These are phyloP conservation scores for Trypanosoma caninum DNA, from an alignment of 208 protist species.

Conservation along the genomic window DNA sequence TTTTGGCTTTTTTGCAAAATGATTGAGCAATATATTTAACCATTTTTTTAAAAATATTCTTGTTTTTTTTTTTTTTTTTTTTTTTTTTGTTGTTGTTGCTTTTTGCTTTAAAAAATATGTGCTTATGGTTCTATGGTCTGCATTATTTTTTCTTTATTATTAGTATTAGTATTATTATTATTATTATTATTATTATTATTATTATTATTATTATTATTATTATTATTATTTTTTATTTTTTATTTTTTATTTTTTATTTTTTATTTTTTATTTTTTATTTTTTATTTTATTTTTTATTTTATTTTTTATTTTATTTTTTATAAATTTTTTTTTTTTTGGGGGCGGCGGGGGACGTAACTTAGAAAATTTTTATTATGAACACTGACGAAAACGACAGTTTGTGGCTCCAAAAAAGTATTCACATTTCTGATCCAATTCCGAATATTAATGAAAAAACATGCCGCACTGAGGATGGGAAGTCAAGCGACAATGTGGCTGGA, in stretches of 20 bases:
- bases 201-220: constrained; percentile 6
- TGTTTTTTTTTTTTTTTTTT: constrained; percentile 31
- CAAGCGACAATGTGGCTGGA: neutral
- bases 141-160: no score
- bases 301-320: constrained; percentile 14
- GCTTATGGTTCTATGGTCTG: no score
- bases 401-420: constrained; percentile 86
- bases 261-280: neutral
- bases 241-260: neutral
- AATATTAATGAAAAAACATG: neutral
- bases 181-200: neutral
- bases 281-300: constrained; percentile 1
- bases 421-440: constrained; percentile 64
- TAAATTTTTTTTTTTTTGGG: neutral
- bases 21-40: constrained; percentile 16
- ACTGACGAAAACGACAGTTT: constrained; percentile 49
- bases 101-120: neutral
- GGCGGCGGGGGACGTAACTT: neutral
- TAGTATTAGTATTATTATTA: neutral
- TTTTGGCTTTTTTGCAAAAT: constrained; percentile 24
- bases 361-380: constrained; percentile 8
- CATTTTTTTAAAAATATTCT: constrained; percentile 1
- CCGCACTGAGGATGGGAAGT: neutral
- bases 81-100: constrained; percentile 28
- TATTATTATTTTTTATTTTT: neutral